Evolutionary conservation across 176 grass and related monocot genomes (phyloP).

Genomic region (Alloteropsis semialata): DNA sequence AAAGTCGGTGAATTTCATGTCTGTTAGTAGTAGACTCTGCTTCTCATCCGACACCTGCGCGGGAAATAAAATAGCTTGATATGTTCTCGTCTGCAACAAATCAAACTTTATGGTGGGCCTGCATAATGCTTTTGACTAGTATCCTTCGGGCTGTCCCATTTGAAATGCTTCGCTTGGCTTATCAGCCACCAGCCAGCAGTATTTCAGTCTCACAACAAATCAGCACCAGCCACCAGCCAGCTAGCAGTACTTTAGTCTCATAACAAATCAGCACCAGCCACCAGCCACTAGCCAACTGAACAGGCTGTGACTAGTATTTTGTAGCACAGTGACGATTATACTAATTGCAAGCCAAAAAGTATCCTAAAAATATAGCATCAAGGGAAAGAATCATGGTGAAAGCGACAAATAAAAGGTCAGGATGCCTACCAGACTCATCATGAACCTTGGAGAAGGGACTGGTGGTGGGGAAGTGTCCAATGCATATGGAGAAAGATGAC

Average conservation of each 20-base stretch:
- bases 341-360: neutral
- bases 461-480: neutral
- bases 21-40: too few species aligned
- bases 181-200: too few species aligned
- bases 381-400: neutral
- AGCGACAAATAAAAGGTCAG: neutral
- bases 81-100: neutral
- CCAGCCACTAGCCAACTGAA: too few species aligned
- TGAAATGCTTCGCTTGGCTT: too few species aligned
- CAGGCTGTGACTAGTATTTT: neutral
- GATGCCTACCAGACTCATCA: neutral
- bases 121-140: neutral
- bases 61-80: too few species aligned
- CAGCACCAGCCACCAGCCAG: too few species aligned
- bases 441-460: constrained; percentile 6
- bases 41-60: neutral
- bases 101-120: neutral
- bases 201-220: too few species aligned
- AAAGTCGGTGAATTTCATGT: too few species aligned
- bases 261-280: too few species aligned
- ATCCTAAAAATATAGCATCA: neutral
- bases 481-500: neutral
- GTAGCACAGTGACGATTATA: neutral
- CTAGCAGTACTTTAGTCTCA: too few species aligned
- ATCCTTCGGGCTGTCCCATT: neutral